Percentiles rank a stretch among this genome's conserved stretches.
phyloP scores from a whole-genome alignment of 192 early-diverging fungal genomes.

The Coemansia sp. region DNA sequence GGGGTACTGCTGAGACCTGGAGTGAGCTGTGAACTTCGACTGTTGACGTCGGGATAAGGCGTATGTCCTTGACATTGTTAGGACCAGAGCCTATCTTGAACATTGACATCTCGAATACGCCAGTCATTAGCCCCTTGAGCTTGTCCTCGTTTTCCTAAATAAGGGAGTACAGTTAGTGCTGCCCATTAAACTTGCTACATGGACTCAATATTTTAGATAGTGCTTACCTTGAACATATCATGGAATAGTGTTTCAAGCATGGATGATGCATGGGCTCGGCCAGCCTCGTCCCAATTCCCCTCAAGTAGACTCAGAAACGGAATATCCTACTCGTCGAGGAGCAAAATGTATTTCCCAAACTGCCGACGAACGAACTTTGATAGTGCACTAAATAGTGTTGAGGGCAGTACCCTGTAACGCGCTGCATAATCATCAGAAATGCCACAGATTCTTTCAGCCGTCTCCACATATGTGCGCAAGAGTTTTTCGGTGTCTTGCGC shows the following conservation, averaged over 20 bases:
- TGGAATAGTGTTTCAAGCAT: conserved; percentile 26
- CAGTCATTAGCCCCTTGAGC: conserved; percentile 28
- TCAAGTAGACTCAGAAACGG: conserved; percentile 26
- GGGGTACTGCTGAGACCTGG: not conserved
- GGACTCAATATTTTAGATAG: not conserved
- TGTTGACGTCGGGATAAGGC: not conserved
- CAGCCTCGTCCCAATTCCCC: conserved; percentile 18
- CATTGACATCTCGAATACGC: conserved; percentile 39
- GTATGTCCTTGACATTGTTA: not conserved
- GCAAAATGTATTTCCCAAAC: conserved; percentile 34
- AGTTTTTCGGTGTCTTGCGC: not conserved
- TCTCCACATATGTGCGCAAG: not conserved
- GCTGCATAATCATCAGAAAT: not conserved
- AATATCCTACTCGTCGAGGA: conserved; percentile 48
- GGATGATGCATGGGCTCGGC: conserved; percentile 8
- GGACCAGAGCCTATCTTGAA: conserved; percentile 7
- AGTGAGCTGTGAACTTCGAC: not conserved
- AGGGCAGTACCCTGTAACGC: not conserved
- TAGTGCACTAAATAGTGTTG: conserved; percentile 13
- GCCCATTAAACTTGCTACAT: not conserved
- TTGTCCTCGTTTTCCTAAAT: conserved; percentile 14
- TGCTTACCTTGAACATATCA: conserved; percentile 41
- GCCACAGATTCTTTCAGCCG: not conserved
- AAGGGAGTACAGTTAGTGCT: not conserved
- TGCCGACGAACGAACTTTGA: conserved; percentile 9